Evolutionary conservation across 371 early-diverging fungal species (phyloP), one percentile per base, ranked within the genome.

Genomic region (Mortierella sp.): DNA sequence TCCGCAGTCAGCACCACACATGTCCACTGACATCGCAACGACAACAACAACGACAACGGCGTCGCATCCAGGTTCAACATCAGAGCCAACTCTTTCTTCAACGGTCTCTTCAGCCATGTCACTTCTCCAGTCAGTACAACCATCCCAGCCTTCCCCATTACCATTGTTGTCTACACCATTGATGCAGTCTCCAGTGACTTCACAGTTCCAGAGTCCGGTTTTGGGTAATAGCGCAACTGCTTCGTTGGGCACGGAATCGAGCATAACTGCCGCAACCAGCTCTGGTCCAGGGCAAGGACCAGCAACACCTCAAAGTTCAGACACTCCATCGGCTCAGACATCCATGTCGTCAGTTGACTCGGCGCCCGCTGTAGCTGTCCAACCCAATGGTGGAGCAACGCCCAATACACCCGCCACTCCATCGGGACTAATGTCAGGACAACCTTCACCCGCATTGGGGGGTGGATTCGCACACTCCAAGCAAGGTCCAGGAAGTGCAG

Each of bases 401-500:
- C 4, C 34, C 10, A n/a, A n/a, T n/a, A n/a, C n/a, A n/a, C n/a
- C n/a, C n/a, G n/a, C n/a, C n/a, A 45, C 43, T 26, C 57, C 27
- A 13, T 16, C 53, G 43, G 64, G 64, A 8, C 23, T 61, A 2
- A 27, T 28, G n/a, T 60, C 61, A 2, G 58, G 47, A 5, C 61
- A 60, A n/a, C 61, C 71, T 2, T 61, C 67, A 3, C 58, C 73
- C 46, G 53, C 73, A 2, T 53, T 59, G 1, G 61, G 61, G n/a
- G n/a, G 34, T 18, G 59, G 62, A 38, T 12, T 67, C 31, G 57
- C 58, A 3, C 53, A 58, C 34, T 28, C 58, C 26, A 61, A 58
- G 24, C 67, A 57, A 42, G 66, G 58, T 8, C 19, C 50, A 21
- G 48, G 54, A 30, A 67, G 64, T 27, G 54, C 47, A 2, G 45